Evolutionary conservation across 768 basidiomycete genomes (phyloP).

Genomic region (Termitomyces sp.): DNA sequence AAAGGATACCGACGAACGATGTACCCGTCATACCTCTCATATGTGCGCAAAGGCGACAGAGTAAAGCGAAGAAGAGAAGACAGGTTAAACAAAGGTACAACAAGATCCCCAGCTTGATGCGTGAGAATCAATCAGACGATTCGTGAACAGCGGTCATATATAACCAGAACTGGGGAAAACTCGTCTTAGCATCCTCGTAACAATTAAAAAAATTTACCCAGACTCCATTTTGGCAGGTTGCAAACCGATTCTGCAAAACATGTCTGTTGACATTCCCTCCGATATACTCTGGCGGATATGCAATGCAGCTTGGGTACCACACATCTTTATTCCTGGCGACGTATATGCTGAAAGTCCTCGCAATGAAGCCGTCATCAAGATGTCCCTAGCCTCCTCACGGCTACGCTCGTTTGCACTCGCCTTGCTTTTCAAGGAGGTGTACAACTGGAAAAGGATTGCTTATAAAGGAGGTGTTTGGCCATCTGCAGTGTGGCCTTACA

Average conservation of each 20-base stretch:
- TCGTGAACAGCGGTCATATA: too few relatives aligned
- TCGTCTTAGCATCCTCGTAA: too few relatives aligned
- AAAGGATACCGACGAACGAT: conserved; percentile 43
- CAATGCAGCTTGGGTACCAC: not conserved
- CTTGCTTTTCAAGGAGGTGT: not conserved
- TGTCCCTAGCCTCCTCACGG: not conserved
- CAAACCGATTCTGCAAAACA: not conserved
- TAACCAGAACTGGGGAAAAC: too few relatives aligned
- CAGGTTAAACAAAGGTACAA: conserved; percentile 26
- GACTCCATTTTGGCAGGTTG: too few relatives aligned
- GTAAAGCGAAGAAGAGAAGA: conserved; percentile 40
- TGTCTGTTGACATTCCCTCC: not conserved
- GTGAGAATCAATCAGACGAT: not conserved
- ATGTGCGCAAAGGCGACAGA: conserved; percentile 39
- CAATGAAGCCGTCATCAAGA: not conserved
- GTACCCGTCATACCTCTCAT: conserved; percentile 38
- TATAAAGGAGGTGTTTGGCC: not conserved
- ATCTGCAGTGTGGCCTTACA: not conserved
- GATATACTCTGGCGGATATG: not conserved
- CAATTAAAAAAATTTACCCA: too few relatives aligned
- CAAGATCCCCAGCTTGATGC: not conserved
- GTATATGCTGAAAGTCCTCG: not conserved
- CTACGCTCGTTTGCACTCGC: not conserved
- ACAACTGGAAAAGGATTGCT: not conserved
- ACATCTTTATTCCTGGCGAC: not conserved